Evolutionary conservation across 192 early-diverging fungal species (phyloP).

Genomic region (Coemansia sp.): DNA sequence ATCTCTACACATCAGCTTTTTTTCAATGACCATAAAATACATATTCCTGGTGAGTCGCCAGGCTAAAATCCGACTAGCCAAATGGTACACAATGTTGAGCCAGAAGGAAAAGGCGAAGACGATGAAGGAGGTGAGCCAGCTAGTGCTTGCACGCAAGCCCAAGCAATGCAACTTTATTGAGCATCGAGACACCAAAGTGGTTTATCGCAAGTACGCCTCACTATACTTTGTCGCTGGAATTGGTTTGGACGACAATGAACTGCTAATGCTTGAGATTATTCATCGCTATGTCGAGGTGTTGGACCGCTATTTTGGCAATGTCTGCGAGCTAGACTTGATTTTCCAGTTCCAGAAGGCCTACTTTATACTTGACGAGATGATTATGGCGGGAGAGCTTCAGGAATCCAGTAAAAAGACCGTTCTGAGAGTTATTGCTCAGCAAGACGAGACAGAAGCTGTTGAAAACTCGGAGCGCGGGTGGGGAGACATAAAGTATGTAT

Average conservation of each 20-base stretch:
- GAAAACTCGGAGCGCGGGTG: constrained; percentile 69
- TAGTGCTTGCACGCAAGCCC: constrained; percentile 80
- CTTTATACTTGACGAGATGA: constrained; percentile 81
- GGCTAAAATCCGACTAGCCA: constrained; percentile 77
- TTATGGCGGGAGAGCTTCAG: constrained; percentile 91
- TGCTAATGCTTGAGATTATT: constrained; percentile 90
- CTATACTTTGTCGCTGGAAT: constrained; percentile 97
- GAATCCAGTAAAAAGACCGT: constrained; percentile 88
- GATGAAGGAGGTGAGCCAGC: constrained; percentile 88
- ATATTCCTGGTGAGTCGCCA: constrained; percentile 77
- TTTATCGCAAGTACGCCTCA: constrained; percentile 88
- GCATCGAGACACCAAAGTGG: constrained; percentile 85
- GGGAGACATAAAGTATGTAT: constrained; percentile 53
- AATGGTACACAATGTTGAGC: constrained; percentile 75
- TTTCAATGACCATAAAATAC: constrained; percentile 59
- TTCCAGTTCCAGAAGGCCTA: constrained; percentile 97
- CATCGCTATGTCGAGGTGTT: constrained; percentile 97
- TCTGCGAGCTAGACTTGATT: constrained; percentile 93
- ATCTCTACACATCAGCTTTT: background rate
- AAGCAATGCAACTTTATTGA: constrained; percentile 99
- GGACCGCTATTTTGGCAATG: constrained; percentile 96
- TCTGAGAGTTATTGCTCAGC: constrained; percentile 66
- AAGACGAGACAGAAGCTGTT: constrained; percentile 70
- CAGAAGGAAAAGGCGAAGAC: constrained; percentile 93
- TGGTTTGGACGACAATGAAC: constrained; percentile 89